Base-by-base conservation (phyloP, 2,329 filamentous ascomycete genomes). In the Cladosporium sp. region DNA sequence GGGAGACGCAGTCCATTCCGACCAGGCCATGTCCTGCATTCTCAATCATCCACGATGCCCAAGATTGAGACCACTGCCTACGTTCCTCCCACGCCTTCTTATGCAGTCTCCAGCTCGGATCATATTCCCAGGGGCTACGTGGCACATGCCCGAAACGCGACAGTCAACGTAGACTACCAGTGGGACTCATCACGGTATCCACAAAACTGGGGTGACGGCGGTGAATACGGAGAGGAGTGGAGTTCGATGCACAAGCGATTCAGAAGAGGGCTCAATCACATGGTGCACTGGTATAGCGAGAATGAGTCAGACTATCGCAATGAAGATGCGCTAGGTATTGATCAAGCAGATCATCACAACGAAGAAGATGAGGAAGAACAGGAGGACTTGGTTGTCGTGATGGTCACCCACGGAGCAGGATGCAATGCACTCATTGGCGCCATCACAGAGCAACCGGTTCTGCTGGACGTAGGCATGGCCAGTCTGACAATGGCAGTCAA, bases 401-500 rank as follows among this genome's bases (percentile, higher is more conserved):
- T 99, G 7, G 87, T 99, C 18, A 96, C 93, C 0, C 93, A 99
- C 64, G 92, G 92, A 19, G 93, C 93, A 12, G 93, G 93, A 34
- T 96, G 92, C 70, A 99, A 99, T 71, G 93, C 93, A 2, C 72
- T 99, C 39, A 91, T 99, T 55, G 90, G 92, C 11, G 90, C 90
- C 20, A 80, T 99, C 57, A 95, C 91, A 0, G 88, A 92, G 54
- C 88, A 96, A 62, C 92, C 93, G 0, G 90, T 95, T 0, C 77
- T 99, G 12, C 82, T 95, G 62, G 91, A 97, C 64, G 86, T 97
- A 13, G 86, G 85, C 22, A 88, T 95, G 71, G 88, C 92, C 1
- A 96, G 91, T 3, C 76, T 99, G 43, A 96, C 92, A 1, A 87
- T 96, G 84, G 92, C 92, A 4, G 78, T 85, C 13, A 79, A 84